Evolutionary conservation across 2,329 filamentous ascomycete genomes (phyloP), one percentile per base, ranked within the genome.

Genomic region (Alternaria arborescens): DNA sequence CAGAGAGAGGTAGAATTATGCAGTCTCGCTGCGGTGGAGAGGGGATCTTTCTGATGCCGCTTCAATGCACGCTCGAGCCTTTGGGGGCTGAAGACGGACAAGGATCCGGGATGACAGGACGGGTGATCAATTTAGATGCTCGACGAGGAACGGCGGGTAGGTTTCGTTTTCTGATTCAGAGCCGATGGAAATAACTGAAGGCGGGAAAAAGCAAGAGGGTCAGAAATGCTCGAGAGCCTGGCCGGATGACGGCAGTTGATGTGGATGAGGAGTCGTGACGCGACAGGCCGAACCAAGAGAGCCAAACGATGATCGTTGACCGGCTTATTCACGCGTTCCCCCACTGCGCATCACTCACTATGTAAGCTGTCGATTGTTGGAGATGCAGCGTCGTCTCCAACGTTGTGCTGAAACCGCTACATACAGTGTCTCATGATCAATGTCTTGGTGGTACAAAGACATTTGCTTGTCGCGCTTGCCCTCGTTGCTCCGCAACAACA

Each of bases 11-110:
- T 43, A 59, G 52, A 30, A 43, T 60, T 48, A 57, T 56, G 58
- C 53, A 38, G 36, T 41, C 38, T 41, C 42, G 58, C 36, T 40
- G 47, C 22, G 41, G 53, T 57, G 55, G 54, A 60, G 61, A 60
- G 62, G 65, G 57, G 60, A 42, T 52, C 54, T 68, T 61, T 65
- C 51, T 64, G 65, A 65, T 68, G 65, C 65, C 58, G 60, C 52
- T 61, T 58, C 46, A 53, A 67, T 67, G 66, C 66, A 69, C 66
- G 64, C 61, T 66, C 55, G 61, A 64, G 63, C 61, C 68, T 64
- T 61, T 58, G 61, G 60, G 55, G 61, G 54, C 56, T 55, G 52
- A 56, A 52, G 53, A 40, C 20, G 53, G 42, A 60, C 58, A 62
- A 47, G 60, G 61, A 55, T 44, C 54, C 59, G 58, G 66, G 63